Evolutionary conservation across 1,284 basidiomycete species (phyloP).

Genomic region (Ganoderma boninense): DNA sequence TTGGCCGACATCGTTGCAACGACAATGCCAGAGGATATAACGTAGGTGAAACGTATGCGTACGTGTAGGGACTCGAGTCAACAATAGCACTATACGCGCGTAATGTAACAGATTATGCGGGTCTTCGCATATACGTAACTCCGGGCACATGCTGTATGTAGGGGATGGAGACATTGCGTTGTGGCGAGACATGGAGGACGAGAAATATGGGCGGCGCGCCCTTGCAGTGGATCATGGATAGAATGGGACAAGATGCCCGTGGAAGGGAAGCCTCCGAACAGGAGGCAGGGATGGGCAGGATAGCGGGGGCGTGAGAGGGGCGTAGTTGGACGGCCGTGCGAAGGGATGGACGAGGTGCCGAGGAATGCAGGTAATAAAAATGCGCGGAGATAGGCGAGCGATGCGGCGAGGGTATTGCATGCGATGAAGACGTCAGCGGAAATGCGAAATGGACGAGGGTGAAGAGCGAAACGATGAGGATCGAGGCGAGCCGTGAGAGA

Average conservation of each 20-base stretch:
- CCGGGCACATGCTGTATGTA: slow-evolving; percentile 13
- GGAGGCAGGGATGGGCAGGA: slow-evolving; percentile 8
- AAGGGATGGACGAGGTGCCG: slow-evolving; percentile 10
- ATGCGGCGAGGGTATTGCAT: slow-evolving; percentile 30
- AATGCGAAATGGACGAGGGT: slow-evolving; percentile 24
- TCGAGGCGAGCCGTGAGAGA: slow-evolving; percentile 21
- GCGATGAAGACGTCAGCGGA: slow-evolving; percentile 32
- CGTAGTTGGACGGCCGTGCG: slow-evolving; percentile 4
- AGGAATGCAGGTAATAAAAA: slow-evolving; percentile 29
- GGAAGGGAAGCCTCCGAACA: slow-evolving; percentile 9
- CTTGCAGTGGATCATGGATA: neutral
- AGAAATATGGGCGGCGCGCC: neutral
- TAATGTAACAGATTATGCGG: slow-evolving; percentile 32
- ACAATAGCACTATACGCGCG: slow-evolving; percentile 26
- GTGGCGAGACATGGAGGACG: neutral
- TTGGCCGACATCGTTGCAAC: slow-evolving; percentile 5
- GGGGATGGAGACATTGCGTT: slow-evolving; percentile 3
- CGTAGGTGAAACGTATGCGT: slow-evolving; percentile 18
- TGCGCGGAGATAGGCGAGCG: slow-evolving; percentile 30
- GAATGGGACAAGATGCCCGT: neutral
- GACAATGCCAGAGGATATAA: slow-evolving; percentile 18
- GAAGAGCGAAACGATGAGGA: slow-evolving; percentile 22
- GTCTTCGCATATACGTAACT: slow-evolving; percentile 28
- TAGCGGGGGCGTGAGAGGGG: neutral
- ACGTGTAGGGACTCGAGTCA: slow-evolving; percentile 15